Evolutionary conservation across 139 green algal genomes (phyloP).

Genomic region (Astrephomene gubernaculifera): DNA sequence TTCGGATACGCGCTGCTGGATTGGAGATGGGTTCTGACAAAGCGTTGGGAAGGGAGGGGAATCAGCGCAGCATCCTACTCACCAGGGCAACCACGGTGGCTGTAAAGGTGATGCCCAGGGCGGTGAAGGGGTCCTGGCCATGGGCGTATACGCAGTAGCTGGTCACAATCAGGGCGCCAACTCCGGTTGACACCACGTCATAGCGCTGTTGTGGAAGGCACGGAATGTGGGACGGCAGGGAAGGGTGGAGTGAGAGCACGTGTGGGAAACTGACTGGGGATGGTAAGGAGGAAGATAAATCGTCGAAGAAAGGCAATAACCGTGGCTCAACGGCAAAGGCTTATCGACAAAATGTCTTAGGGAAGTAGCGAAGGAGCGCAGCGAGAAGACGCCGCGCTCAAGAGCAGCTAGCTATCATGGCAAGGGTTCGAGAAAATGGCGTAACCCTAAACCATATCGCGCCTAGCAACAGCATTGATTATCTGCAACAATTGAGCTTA

Average conservation of each 20-base stretch:
- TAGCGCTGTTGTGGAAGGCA: slow-evolving; percentile 52
- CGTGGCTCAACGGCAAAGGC: too few relatives aligned
- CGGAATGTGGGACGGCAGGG: background rate
- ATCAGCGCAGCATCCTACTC: too few relatives aligned
- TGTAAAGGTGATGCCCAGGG: slow-evolving; percentile 66
- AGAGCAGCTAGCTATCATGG: too few relatives aligned
- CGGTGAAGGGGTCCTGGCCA: slow-evolving; percentile 69
- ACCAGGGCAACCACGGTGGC: slow-evolving; percentile 61
- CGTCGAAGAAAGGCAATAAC: background rate
- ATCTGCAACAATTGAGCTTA: background rate
- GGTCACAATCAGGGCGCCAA: slow-evolving; percentile 71
- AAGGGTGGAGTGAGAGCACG: background rate
- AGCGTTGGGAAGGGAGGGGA: too few relatives aligned
- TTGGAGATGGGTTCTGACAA: too few relatives aligned
- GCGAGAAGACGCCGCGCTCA: background rate
- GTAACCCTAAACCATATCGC: too few relatives aligned
- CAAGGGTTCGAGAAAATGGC: too few relatives aligned
- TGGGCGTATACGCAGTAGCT: slow-evolving; percentile 59
- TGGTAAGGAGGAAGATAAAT: background rate
- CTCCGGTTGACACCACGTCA: slow-evolving; percentile 66
- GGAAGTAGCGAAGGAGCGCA: background rate
- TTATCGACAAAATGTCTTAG: too few relatives aligned
- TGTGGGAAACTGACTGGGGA: background rate
- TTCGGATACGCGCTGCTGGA: too few relatives aligned
- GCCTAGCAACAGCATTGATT: background rate